These are phyloP conservation scores for Populus tremula DNA, from an alignment of 345 rosid species.

Conservation along the genomic window DNA sequence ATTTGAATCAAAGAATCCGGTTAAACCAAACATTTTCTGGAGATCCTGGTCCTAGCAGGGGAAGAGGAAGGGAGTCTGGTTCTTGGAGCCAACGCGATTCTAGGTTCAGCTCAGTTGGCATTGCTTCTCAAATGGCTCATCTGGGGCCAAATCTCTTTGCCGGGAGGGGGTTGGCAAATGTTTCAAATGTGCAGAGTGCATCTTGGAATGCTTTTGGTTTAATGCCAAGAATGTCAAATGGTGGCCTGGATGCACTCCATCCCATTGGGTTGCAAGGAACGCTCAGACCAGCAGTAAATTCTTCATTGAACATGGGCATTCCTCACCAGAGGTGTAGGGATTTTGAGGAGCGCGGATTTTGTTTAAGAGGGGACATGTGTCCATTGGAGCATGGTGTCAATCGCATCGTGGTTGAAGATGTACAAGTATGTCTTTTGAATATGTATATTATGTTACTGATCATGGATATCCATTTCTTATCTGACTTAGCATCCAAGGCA, in stretches of 20 bases:
- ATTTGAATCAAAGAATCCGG: constrained; percentile 58
- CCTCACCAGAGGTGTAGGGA: constrained; percentile 86
- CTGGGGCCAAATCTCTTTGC: constrained; percentile 53
- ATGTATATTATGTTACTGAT: background rate
- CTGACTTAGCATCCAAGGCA: background rate
- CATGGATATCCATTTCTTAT: background rate
- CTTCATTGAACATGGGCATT: constrained; percentile 69
- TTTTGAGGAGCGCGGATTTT: constrained; percentile 98
- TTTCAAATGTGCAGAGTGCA: constrained; percentile 56
- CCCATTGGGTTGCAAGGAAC: constrained; percentile 71
- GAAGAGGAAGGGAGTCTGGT: constrained; percentile 79
- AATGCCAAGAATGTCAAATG: constrained; percentile 68
- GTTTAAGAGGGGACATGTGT: constrained; percentile 98
- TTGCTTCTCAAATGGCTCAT: constrained; percentile 75
- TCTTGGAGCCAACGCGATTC: constrained; percentile 72
- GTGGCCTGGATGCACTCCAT: constrained; percentile 74
- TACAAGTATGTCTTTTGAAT: constrained; percentile 60
- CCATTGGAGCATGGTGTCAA: constrained; percentile 99
- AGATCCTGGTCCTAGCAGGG: constrained; percentile 67
- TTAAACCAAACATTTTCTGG: constrained; percentile 55
- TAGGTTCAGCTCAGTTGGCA: constrained; percentile 57
- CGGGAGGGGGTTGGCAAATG: constrained; percentile 70
- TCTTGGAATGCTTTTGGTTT: constrained; percentile 84
- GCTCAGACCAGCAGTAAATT: constrained; percentile 55
- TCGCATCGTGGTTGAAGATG: constrained; percentile 95